A percentile compares a stretch with the other conserved stretches of the same genome.
Evolutionary conservation across 106 monocot species (phyloP).

Genomic region (Dendrobium nobile): DNA sequence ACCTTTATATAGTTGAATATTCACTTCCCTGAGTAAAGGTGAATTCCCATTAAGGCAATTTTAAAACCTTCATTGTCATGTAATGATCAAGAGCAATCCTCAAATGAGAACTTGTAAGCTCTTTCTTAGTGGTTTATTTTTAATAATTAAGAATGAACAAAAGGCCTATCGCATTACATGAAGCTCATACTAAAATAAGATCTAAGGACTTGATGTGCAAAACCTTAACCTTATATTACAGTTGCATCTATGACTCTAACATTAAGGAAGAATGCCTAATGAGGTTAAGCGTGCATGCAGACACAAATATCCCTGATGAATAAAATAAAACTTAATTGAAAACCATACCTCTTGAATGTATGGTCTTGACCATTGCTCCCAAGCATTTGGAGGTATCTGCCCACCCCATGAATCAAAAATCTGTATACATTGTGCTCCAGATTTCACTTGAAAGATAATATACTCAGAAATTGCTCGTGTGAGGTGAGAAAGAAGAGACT

Average conservation of each 20-base stretch:
- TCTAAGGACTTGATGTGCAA: too few relatives aligned
- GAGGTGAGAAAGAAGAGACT: constrained; percentile 69
- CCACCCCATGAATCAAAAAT: constrained; percentile 99
- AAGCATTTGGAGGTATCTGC: constrained; percentile 82
- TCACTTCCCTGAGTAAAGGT: too few relatives aligned
- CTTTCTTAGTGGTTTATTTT: too few relatives aligned
- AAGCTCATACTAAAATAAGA: too few relatives aligned
- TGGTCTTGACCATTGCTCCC: constrained; percentile 95
- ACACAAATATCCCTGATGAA: neutral
- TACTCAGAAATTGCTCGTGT: constrained; percentile 80
- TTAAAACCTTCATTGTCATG: too few relatives aligned
- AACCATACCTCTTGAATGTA: constrained; percentile 77
- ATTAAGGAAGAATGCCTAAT: neutral
- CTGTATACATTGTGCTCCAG: constrained; percentile 94
- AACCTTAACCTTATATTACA: too few relatives aligned
- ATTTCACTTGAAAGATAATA: constrained; percentile 78
- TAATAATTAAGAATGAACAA: too few relatives aligned
- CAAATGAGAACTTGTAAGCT: too few relatives aligned
- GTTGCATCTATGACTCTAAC: neutral
- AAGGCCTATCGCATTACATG: too few relatives aligned
- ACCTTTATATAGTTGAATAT: too few relatives aligned
- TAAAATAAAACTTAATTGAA: neutral
- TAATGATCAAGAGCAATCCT: too few relatives aligned
- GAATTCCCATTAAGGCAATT: too few relatives aligned
- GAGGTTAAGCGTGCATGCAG: neutral